Evolutionary conservation across 2,329 filamentous ascomycete species (phyloP), one percentile per base, ranked within the genome.

Genomic region (Colletotrichum filicis): DNA sequence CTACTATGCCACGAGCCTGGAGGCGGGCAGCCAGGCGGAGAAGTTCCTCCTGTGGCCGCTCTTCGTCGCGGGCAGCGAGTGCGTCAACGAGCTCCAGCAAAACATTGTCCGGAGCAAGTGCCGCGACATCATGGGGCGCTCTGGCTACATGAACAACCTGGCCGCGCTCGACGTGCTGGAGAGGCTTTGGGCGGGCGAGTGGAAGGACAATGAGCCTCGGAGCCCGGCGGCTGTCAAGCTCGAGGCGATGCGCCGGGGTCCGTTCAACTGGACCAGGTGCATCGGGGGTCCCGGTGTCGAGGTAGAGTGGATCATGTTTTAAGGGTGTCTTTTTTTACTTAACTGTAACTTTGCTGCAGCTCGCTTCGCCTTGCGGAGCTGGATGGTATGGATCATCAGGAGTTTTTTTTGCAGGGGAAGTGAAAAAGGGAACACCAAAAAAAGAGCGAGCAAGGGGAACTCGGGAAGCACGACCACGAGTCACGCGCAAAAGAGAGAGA

Each of bases 11-110:
- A 93, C 92, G 7, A 92, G 92, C 66, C 91, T 98, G 49, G 92
- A 94, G 74, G 88, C 92, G 3, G 93, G 89, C 53, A 91, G 90
- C 77, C 89, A 88, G 60, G 92, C 93, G 49, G 93, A 97, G 82
- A 97, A 98, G 79, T 98, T 97, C 80, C 85, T 98, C 11, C 90
- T 98, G 9, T 98, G 95, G 96, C 95, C 96, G 3, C 88, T 98
- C 3, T 98, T 98, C 80, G 93, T 98, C 65, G 92, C 93, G 1
- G 95, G 95, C 24, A 95, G 94, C 26, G 96, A 98, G 84, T 97
- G 95, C 78, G 92, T 97, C 75, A 93, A 94, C 76, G 91, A 94
- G 78, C 86, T 92, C 63, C 94, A 98, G 79, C 93, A 95, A 75
- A 90, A 90, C 70, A 90, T 95, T 71, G 93, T 98, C 65, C 91